These are phyloP conservation scores for Macaranga tanarius DNA, from an alignment of 441 rosid genomes.

Conservation along the genomic window DNA sequence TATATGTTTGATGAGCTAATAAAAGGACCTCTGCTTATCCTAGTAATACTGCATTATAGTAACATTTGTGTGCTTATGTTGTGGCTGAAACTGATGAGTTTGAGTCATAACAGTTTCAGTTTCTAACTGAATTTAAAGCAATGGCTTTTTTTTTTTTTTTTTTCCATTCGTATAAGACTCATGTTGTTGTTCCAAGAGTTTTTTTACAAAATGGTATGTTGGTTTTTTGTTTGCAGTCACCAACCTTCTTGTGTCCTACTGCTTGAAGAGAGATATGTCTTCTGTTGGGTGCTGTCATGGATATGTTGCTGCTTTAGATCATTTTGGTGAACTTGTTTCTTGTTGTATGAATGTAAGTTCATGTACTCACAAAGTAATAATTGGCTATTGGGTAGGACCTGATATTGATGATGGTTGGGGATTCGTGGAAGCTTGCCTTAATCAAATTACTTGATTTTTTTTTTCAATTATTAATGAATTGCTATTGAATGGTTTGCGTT, in stretches of 20 bases:
- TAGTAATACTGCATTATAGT: no score
- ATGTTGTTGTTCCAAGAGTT: no score
- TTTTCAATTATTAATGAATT: background rate
- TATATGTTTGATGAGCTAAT: background rate
- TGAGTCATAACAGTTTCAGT: background rate
- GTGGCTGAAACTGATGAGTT: background rate
- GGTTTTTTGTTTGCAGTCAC: conserved; percentile 44
- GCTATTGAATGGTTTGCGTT: conserved; percentile 9
- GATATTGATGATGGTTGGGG: conserved; percentile 81
- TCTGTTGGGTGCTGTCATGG: conserved; percentile 20
- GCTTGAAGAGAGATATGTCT: conserved; percentile 27
- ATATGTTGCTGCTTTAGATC: conserved; percentile 21
- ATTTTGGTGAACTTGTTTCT: conserved; percentile 34
- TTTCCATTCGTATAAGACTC: background rate
- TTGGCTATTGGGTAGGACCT: conserved; percentile 74
- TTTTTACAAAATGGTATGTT: background rate
- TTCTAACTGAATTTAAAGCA: background rate
- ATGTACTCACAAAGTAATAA: conserved; percentile 33
- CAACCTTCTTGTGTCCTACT: conserved; percentile 22
- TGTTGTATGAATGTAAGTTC: conserved; percentile 38
- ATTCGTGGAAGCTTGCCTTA: conserved; percentile 54
- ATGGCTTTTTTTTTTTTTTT: background rate
- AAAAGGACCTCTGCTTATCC: no score
- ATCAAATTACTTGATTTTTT: conserved; percentile 33
- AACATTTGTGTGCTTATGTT: background rate